Evolutionary conservation across 129 eudicot genomes (phyloP), one percentile per base, ranked within the genome.

Genomic region (Escallonia rubra): DNA sequence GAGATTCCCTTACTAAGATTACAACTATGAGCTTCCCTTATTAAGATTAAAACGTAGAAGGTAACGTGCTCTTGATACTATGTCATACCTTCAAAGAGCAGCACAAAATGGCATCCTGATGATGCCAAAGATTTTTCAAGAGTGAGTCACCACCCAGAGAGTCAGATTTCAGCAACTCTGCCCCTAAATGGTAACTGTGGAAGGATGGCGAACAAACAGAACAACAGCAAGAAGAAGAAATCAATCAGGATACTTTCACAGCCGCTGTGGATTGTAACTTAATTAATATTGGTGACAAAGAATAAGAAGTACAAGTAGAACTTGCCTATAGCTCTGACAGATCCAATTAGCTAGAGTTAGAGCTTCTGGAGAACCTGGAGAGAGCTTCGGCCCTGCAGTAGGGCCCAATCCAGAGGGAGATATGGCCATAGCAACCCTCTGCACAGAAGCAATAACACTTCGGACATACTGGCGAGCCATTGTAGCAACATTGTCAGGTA

Each of bases 391-490:
- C 8, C 92, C 82, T 46, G 72, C 58, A 2, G 89, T 65, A 3
- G 96, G 93, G 67, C 74, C 69, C 76, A 82, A 44, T 14, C 93
- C 93, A 38, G 93, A 76, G 60, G 99, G 97, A 59, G 99, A 86
- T 78, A 94, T 84, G 60, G 96, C 96, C 86, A 75, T 76, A 40
- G 99, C 97, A 72, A 89, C 97, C 79, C 99, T 80, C 75, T 94
- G 99, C 46, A 94, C 99, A 7, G 99, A 87, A 15, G 96, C 77
- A 53, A 94, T 77, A 65, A 94, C 96, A 43, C 96, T 87, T 11
- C 96, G 86, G 13, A 94, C 95, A n/a, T 94, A 94, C 43, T 94
- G 96, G 41, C 96, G 89, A 51, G 99, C 99, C 96, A 94, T 89
- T 51, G 97, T 78, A 8, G 96, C 99, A 60, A 94, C 95, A 69